Conservation (phyloP, 73 alveolate species). For the Uronychia setigera region DNA sequence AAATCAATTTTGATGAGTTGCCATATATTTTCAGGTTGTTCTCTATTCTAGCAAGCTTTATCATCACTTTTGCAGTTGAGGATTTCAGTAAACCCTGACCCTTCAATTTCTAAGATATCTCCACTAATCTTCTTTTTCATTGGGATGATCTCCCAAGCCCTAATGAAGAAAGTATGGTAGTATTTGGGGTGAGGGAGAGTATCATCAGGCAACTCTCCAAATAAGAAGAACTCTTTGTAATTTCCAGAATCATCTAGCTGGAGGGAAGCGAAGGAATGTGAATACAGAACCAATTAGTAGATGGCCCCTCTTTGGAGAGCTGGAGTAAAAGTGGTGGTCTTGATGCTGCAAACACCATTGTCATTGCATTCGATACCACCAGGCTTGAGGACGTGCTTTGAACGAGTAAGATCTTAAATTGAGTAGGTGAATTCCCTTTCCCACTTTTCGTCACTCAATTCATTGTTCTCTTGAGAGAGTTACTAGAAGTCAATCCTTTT, state of each 20-base stretch:
- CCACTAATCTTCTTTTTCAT: not conserved
- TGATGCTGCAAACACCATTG: conserved; percentile 28
- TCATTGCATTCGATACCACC: conserved; percentile 19
- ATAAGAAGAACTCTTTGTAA: conserved; percentile 11
- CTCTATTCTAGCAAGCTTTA: too few relatives aligned
- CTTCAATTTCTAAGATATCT: not conserved
- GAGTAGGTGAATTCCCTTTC: too few relatives aligned
- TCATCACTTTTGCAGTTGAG: too few relatives aligned
- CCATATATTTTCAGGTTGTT: too few relatives aligned
- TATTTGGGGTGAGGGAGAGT: not conserved
- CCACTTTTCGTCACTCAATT: too few relatives aligned
- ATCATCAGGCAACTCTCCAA: conserved; percentile 27
- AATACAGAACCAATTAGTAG: conserved; percentile 14
- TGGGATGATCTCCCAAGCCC: conserved; percentile 35
- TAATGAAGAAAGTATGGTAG: conserved; percentile 36
- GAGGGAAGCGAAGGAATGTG: conserved; percentile 9
- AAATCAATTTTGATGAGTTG: conserved; percentile 3
- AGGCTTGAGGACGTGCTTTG: not conserved
- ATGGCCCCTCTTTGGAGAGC: conserved; percentile 15
- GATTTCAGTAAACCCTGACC: not conserved
- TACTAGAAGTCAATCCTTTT: too few relatives aligned
- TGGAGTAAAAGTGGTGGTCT: not conserved
- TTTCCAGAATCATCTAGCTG: too few relatives aligned
- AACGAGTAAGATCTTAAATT: conserved; percentile 21
- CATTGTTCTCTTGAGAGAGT: too few relatives aligned